Evolutionary conservation across 202 grass and related monocot species (phyloP), one percentile per base, ranked within the genome.

Genomic region (Zoysia matrella): DNA sequence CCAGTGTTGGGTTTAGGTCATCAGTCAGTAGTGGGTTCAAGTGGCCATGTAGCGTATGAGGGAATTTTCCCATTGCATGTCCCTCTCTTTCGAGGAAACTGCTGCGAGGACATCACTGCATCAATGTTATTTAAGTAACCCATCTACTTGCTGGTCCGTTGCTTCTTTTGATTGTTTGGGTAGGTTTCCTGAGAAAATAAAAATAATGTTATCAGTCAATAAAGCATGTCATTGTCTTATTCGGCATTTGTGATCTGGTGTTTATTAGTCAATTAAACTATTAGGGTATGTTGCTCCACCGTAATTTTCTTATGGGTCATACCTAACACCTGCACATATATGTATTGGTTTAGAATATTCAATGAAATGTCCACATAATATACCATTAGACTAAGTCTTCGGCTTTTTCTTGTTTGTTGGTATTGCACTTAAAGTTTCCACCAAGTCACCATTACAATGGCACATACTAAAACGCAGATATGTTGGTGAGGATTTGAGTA

Each of bases 51-150:
- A 30, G 51, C 56, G 18, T 16, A 67, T 75, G 50, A 1, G 2
- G 1, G 74, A 74, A 51, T 15, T 79, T 73, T 83, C 30, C 41
- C 49, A 30, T 30, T 30, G 22, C 22, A 30, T 30, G 22, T 30
- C 22, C 22, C 22, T 86, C 65, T 74, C 79, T 70, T 83, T 89
- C 5, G 1, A 44, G 22, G 77, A 75, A 60, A 49, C 22, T 60
- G 15, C 60, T 4, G 61, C 42, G 4, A 47, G 14, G 52, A 18
- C n/a, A 45, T 86, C 44, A 1, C 30, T 73, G 53, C 82, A 83
- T 36, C 69, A 11, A 16, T 67, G 11, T 61, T 68, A 45, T 67
- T 47, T 11, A 11, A 86, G 9, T 11, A 60, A 74, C 58, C 73
- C 44, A 44, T 60, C 7, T 6, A 15, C 41, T 45, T 68, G 46